Percentiles rank a stretch among this genome's conserved stretches.
These are phyloP conservation scores for Thelephora ganbajun DNA, from an alignment of 768 basidiomycete genomes.

Conservation along the genomic window DNA sequence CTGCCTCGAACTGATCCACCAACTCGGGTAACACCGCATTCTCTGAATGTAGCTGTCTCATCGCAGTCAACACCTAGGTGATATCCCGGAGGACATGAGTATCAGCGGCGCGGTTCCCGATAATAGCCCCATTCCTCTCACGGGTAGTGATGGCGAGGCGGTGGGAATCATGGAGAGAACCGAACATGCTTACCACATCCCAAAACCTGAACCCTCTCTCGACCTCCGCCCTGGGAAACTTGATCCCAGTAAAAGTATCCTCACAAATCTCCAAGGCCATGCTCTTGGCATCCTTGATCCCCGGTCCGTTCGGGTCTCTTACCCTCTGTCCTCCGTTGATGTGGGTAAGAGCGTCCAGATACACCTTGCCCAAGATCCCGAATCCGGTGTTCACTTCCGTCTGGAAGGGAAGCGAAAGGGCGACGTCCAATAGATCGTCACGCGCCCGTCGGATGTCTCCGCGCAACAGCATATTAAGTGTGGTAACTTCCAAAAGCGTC, in stretches of 20 bases:
- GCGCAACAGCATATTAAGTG: slow-evolving; percentile 86
- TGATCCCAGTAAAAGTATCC: slow-evolving; percentile 88
- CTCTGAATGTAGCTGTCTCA: slow-evolving; percentile 80
- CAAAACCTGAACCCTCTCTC: slow-evolving; percentile 97
- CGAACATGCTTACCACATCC: slow-evolving; percentile 67
- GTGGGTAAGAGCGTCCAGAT: slow-evolving; percentile 85
- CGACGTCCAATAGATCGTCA: slow-evolving; percentile 87
- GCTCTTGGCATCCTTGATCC: slow-evolving; percentile 69
- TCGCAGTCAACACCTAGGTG: slow-evolving; percentile 66
- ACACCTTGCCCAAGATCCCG: slow-evolving; percentile 93
- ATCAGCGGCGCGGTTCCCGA: slow-evolving; percentile 3
- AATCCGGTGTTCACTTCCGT: slow-evolving; percentile 96
- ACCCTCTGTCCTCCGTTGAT: slow-evolving; percentile 71
- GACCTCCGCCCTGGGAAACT: slow-evolving; percentile 74
- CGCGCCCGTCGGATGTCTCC: slow-evolving; percentile 75
- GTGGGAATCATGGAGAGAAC: background rate
- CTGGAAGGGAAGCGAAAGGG: slow-evolving; percentile 89
- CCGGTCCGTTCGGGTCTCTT: slow-evolving; percentile 62
- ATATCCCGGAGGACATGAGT: background rate
- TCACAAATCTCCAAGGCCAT: slow-evolving; percentile 88
- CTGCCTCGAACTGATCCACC: slow-evolving; percentile 92
- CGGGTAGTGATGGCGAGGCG: background rate
- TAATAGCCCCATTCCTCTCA: slow-evolving; percentile 4
- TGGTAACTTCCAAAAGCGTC: slow-evolving; percentile 79
- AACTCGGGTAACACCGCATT: slow-evolving; percentile 70